These are phyloP conservation scores for Kwoniella heveanensis DNA, from an alignment of 768 basidiomycete species.

Conservation along the genomic window DNA sequence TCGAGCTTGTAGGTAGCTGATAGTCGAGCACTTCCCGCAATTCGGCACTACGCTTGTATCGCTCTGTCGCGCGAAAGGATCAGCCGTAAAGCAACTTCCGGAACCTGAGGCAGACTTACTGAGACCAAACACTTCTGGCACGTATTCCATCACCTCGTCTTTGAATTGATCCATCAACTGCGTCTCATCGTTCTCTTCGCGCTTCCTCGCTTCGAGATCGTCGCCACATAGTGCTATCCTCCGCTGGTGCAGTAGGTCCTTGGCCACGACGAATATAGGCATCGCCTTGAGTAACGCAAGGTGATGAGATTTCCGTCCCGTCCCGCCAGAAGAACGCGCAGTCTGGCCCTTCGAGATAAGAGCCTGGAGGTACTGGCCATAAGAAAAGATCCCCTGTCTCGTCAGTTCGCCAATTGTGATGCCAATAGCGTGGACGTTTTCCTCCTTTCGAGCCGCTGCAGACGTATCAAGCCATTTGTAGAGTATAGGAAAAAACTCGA, in stretches of 20 bases:
- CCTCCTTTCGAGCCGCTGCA: slow-evolving; percentile 29
- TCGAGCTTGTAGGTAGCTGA: slow-evolving; percentile 25
- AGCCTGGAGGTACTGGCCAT: slow-evolving; percentile 46
- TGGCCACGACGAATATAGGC: slow-evolving; percentile 47
- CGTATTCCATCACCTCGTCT: slow-evolving; percentile 44
- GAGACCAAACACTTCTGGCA: slow-evolving; percentile 46
- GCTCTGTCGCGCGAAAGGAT: slow-evolving; percentile 23
- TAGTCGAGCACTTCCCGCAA: slow-evolving; percentile 33
- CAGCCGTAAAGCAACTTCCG: neutral
- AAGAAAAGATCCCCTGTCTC: slow-evolving; percentile 46
- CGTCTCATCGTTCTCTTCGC: slow-evolving; percentile 34
- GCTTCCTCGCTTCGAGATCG: slow-evolving; percentile 20
- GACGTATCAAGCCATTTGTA: slow-evolving; percentile 52
- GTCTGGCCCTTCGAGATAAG: slow-evolving; percentile 47
- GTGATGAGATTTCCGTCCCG: slow-evolving; percentile 36
- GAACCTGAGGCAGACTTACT: slow-evolving; percentile 22
- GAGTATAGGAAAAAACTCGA: slow-evolving; percentile 43
- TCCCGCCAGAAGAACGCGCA: slow-evolving; percentile 19
- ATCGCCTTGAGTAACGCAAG: slow-evolving; percentile 36
- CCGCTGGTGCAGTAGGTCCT: slow-evolving; percentile 44
- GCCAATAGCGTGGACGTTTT: slow-evolving; percentile 47
- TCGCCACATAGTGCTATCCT: slow-evolving; percentile 44
- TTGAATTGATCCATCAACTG: slow-evolving; percentile 26
- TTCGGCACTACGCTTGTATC: slow-evolving; percentile 31
- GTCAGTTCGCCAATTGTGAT: slow-evolving; percentile 50